Conservation (phyloP, 805 yeast species). For the Yamadazyma kitorensis region DNA sequence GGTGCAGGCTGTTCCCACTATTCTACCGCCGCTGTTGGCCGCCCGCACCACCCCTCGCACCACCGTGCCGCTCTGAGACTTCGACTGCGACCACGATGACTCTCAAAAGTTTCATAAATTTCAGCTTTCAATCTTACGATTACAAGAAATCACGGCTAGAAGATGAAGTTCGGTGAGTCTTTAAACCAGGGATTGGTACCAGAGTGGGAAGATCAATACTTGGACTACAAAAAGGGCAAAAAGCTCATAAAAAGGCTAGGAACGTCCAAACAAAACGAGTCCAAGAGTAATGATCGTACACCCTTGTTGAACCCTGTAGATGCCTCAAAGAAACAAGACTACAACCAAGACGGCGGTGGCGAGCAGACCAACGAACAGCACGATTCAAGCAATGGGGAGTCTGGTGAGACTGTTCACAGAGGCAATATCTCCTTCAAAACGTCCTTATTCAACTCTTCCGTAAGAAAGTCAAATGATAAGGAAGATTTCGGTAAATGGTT, state of each 20-base stretch:
- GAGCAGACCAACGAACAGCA: too few species aligned
- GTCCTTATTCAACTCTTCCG: slow-evolving; percentile 7
- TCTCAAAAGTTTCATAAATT: too few species aligned
- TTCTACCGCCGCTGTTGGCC: too few species aligned
- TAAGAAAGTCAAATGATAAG: slow-evolving; percentile 6
- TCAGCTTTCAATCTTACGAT: too few species aligned
- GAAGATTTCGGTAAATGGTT: slow-evolving; percentile 62
- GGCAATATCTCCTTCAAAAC: slow-evolving; percentile 7
- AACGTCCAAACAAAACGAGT: slow-evolving; percentile 11
- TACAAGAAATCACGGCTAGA: background rate
- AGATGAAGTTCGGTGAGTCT: slow-evolving; percentile 70
- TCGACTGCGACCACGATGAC: too few species aligned
- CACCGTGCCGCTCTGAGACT: too few species aligned
- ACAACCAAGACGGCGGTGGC: slow-evolving; percentile 2
- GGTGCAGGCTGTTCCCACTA: too few species aligned
- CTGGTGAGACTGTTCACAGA: background rate
- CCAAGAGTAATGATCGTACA: slow-evolving; percentile 20
- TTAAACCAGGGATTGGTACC: slow-evolving; percentile 71
- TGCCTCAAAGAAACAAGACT: background rate
- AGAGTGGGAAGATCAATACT: slow-evolving; percentile 82
- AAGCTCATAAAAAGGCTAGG: slow-evolving; percentile 44
- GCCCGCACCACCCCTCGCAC: too few species aligned
- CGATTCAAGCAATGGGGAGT: background rate
- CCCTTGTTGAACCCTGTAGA: slow-evolving; percentile 21
- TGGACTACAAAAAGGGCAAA: slow-evolving; percentile 66